Evolutionary conservation across 768 basidiomycete genomes (phyloP), one percentile per base, ranked within the genome.

Genomic region (Tephrocybe sp.): DNA sequence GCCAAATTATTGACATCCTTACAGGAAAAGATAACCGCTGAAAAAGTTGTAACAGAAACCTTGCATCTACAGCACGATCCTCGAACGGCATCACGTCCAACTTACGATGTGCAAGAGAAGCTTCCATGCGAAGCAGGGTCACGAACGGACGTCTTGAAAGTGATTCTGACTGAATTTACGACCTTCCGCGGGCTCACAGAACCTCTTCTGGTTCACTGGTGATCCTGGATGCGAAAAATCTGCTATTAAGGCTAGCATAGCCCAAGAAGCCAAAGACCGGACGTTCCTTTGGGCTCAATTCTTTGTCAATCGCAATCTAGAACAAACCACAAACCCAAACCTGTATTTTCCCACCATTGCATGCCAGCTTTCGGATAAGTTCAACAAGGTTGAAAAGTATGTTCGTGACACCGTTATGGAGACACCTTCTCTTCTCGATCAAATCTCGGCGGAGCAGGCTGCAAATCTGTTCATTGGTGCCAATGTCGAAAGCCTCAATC

Each of bases 301-400:
- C 31, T 57, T 54, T 40, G 54, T 58, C 45, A 54, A 58, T 40
- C 48, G 42, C 13, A 54, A 57, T 30, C 45, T 49, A 9, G 52
- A 44, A 14, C 48, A 53, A 6, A 58, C 54, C 4, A 56, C 52
- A 13, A 51, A 61, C 31, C 57, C 57, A 1, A 51, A 49, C 33
- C 32, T 47, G 16, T 58, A 54, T 36, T 57, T 58, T 23, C 60
- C 57, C 8, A 54, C 60, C 12, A 55, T 58, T 31, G 60, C 60
- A 3, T 42, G 51, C 3, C 54, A 58, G 22, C 46, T 61, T 12
- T 40, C 52, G 1, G 36, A 45, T 8, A 16, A 26, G 6, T 56
- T 49, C 5, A 19, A 31, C 17, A 40, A 45, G 2, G 53, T 58
- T 8, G 45, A 48, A 20, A 33, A 13, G 5, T 33, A 35, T 19